Conservation (phyloP, 768 basidiomycete species). For the Suillus paluster region DNA sequence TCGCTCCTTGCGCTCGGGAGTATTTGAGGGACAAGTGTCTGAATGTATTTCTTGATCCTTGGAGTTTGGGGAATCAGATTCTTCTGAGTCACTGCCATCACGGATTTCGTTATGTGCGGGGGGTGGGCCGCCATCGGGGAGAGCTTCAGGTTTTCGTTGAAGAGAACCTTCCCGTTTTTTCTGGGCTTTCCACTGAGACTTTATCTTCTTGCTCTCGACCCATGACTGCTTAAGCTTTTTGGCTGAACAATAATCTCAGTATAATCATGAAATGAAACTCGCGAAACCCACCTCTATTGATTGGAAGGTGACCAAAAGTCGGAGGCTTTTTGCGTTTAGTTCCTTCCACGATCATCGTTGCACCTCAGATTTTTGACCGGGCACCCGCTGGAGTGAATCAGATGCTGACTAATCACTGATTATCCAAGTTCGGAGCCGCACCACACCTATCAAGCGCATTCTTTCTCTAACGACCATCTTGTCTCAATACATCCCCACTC, state of each 20-base stretch:
- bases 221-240: conserved; percentile 82
- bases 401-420: conserved; percentile 15
- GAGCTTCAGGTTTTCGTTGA: conserved; percentile 8
- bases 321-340: conserved; percentile 58
- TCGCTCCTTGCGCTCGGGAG: conserved; percentile 4
- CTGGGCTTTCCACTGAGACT: conserved; percentile 76
- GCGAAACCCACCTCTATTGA: conserved; percentile 56
- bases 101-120: neutral
- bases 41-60: neutral
- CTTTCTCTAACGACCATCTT: conserved; percentile 33
- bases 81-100: neutral
- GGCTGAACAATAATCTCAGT: conserved; percentile 47
- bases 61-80: neutral
- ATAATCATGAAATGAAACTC: neutral
- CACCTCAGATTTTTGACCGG: too few relatives aligned
- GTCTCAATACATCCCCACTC: conserved; percentile 45
- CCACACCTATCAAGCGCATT: conserved; percentile 14
- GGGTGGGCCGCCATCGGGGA: neutral
- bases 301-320: conserved; percentile 70
- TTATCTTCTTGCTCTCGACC: conserved; percentile 77
- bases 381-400: conserved; percentile 24
- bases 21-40: neutral
- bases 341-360: conserved; percentile 14
- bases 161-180: conserved; percentile 54
- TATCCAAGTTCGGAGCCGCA: conserved; percentile 28